These are phyloP conservation scores for Ulmus americana DNA, from an alignment of 331 rosid genomes.

Conservation along the genomic window DNA sequence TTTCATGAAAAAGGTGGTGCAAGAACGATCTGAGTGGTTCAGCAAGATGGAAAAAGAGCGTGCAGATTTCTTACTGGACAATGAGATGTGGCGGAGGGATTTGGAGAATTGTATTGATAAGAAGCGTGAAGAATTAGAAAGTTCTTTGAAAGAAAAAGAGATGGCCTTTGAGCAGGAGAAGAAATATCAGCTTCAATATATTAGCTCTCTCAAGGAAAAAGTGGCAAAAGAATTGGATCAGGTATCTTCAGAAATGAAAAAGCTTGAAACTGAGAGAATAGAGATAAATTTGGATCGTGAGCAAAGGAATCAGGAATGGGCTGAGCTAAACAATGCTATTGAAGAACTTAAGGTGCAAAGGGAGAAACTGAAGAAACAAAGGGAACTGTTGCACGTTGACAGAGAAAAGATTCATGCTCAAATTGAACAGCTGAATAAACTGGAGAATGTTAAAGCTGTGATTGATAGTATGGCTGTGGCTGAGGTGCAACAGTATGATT, in stretches of 20 bases:
- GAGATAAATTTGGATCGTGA: constrained; percentile 83
- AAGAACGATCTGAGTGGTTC: constrained; percentile 79
- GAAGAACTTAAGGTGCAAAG: constrained; percentile 81
- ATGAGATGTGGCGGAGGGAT: constrained; percentile 66
- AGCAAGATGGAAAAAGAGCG: constrained; percentile 85
- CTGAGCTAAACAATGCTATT: constrained; percentile 68
- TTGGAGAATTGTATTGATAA: constrained; percentile 69
- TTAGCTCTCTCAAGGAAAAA: constrained; percentile 64
- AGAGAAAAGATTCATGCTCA: constrained; percentile 59
- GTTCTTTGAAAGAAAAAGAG: constrained; percentile 63
- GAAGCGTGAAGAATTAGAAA: constrained; percentile 84
- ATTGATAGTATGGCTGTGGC: constrained; percentile 47
- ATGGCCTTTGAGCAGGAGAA: constrained; percentile 68
- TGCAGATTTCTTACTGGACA: constrained; percentile 65
- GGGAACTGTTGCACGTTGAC: constrained; percentile 77
- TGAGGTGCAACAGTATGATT: constrained; percentile 51
- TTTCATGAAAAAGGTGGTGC: constrained; percentile 75
- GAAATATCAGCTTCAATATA: constrained; percentile 52
- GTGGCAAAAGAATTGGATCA: constrained; percentile 63
- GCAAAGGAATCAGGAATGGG: constrained; percentile 77
- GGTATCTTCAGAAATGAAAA: constrained; percentile 66
- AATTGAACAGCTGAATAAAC: constrained; percentile 64
- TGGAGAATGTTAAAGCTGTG: constrained; percentile 57
- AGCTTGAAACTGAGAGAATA: constrained; percentile 63
- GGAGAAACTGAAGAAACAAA: constrained; percentile 75